Percentiles rank a stretch among this genome's conserved stretches.
Conservation (phyloP, 495 filamentous ascomycete genomes). For the Hypoxylon lienhwacheense region DNA sequence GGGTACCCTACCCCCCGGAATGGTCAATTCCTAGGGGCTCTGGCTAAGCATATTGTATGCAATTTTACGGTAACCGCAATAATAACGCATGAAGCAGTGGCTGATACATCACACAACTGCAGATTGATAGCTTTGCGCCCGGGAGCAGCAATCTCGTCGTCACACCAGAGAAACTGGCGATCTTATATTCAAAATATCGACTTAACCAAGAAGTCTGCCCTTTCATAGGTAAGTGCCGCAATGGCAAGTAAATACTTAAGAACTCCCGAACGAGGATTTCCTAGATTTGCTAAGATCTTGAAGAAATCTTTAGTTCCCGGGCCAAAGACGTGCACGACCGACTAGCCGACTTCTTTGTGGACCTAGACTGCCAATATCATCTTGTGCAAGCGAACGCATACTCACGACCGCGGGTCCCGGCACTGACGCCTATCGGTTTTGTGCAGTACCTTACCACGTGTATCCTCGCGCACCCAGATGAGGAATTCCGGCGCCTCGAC, state of each 20-base stretch:
- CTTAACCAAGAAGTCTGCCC: slow-evolving; percentile 60
- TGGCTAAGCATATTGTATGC: slow-evolving; percentile 78
- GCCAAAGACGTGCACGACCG: slow-evolving; percentile 41
- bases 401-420: slow-evolving; percentile 69
- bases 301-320: slow-evolving; percentile 54
- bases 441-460: slow-evolving; percentile 72
- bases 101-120: slow-evolving; percentile 33
- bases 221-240: slow-evolving; percentile 38
- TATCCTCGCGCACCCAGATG: slow-evolving; percentile 76
- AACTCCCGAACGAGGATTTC: background rate
- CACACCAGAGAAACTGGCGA: slow-evolving; percentile 74
- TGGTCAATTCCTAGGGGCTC: slow-evolving; percentile 70
- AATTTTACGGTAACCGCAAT: background rate
- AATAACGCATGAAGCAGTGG: background rate
- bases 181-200: slow-evolving; percentile 70
- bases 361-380: slow-evolving; percentile 78
- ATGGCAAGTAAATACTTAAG: background rate
- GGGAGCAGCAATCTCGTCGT: slow-evolving; percentile 72
- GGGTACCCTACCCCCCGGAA: slow-evolving; percentile 68
- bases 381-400: slow-evolving; percentile 66
- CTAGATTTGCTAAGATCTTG: slow-evolving; percentile 6
- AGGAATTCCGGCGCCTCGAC: slow-evolving; percentile 73
- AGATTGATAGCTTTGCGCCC: slow-evolving; percentile 80
- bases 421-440: slow-evolving; percentile 79
- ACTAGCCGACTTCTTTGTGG: slow-evolving; percentile 68